These are phyloP conservation scores for Cajanus cajan DNA, from an alignment of 306 rosid genomes.

Conservation along the genomic window DNA sequence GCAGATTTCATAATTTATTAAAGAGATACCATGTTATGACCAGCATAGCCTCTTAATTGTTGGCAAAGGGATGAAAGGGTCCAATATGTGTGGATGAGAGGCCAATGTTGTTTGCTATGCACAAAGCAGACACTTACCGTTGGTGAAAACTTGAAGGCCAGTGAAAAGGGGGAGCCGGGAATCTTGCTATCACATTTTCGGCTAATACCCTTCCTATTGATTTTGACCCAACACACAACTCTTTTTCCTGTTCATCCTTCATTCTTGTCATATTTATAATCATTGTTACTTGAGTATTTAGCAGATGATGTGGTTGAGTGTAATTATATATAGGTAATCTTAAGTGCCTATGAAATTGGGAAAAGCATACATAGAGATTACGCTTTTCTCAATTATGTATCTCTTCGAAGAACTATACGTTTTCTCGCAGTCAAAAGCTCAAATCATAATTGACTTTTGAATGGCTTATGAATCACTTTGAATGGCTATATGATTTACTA, in stretches of 20 bases:
- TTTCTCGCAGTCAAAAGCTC: not conserved
- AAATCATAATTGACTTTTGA: not conserved
- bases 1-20: not conserved
- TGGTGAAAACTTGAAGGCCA: slow-evolving; percentile 82
- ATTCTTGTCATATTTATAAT: not conserved
- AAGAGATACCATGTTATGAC: not conserved
- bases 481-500: not conserved
- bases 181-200: slow-evolving; percentile 66
- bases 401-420: not conserved
- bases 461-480: not conserved
- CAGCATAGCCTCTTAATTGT: no score
- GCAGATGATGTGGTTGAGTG: no score
- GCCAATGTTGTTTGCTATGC: slow-evolving; percentile 46
- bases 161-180: slow-evolving; percentile 54
- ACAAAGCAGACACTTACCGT: slow-evolving; percentile 43
- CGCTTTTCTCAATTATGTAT: not conserved
- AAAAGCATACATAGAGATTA: not conserved
- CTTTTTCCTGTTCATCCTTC: not conserved
- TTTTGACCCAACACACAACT: not conserved
- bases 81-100: slow-evolving; percentile 30
- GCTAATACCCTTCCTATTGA: slow-evolving; percentile 44
- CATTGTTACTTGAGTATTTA: not conserved
- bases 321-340: no score
- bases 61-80: slow-evolving; percentile 57
- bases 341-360: no score